Evolutionary conservation across 1,284 basidiomycete species (phyloP).

Genomic region (Ceratobasidium sp.): DNA sequence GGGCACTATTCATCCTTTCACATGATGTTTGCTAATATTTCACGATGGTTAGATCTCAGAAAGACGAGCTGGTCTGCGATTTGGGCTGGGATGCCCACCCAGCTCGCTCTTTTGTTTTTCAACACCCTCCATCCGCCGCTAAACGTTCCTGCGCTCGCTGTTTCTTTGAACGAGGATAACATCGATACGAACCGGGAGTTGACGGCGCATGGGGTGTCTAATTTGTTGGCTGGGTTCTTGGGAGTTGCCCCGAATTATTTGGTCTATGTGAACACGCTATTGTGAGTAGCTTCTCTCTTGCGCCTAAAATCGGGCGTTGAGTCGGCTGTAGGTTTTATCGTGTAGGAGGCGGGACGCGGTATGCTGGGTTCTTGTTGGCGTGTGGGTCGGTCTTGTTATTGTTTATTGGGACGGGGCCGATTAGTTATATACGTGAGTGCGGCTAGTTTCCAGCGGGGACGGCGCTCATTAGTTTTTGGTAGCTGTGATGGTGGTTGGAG

Average conservation of each 20-base stretch:
- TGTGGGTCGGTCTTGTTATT: slow-evolving; percentile 78
- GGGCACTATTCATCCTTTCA: slow-evolving; percentile 49
- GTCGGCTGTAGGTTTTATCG: slow-evolving; percentile 79
- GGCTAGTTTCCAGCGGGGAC: not conserved
- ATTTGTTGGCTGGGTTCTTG: slow-evolving; percentile 80
- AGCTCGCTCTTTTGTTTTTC: slow-evolving; percentile 85
- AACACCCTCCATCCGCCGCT: slow-evolving; percentile 94
- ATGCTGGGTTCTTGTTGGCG: slow-evolving; percentile 89
- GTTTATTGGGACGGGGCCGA: slow-evolving; percentile 84
- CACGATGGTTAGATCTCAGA: slow-evolving; percentile 63
- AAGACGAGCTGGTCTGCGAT: slow-evolving; percentile 71
- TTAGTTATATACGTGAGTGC: slow-evolving; percentile 87
- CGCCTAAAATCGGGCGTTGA: not conserved
- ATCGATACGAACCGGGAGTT: slow-evolving; percentile 95
- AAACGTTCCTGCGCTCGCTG: slow-evolving; percentile 93
- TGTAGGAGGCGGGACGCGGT: slow-evolving; percentile 86
- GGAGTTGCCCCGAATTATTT: slow-evolving; percentile 84
- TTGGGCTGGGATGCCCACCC: slow-evolving; percentile 82
- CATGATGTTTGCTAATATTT: not conserved
- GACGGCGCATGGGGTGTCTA: slow-evolving; percentile 92
- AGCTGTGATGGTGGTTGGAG: slow-evolving; percentile 91
- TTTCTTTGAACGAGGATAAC: slow-evolving; percentile 89
- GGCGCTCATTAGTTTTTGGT: slow-evolving; percentile 31
- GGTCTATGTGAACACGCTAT: slow-evolving; percentile 89
- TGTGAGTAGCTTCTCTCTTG: slow-evolving; percentile 61